Conservation (phyloP, 1,139 yeast species). For the Sugiyamaella sp. region DNA sequence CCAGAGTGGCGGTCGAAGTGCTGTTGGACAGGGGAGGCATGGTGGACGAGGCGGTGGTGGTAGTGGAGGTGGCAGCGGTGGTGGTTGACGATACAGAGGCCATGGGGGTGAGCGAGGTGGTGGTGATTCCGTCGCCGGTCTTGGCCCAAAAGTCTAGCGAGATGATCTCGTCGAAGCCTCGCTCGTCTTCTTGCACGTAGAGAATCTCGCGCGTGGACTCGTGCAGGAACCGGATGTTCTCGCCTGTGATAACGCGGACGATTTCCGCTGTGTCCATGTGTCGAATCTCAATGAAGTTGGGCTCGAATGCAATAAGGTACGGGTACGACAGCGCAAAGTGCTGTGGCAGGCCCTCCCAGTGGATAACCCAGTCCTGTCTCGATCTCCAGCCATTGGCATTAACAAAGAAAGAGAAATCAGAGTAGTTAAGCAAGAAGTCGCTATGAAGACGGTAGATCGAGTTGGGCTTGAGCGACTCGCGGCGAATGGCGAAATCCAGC, state of each 20-base stretch:
- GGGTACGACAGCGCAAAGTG: slow-evolving; percentile 94
- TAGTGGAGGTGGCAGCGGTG: not conserved
- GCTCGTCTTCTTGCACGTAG: slow-evolving; percentile 88
- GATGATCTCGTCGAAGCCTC: slow-evolving; percentile 89
- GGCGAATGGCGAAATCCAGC: slow-evolving; percentile 88
- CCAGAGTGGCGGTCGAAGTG: slow-evolving; percentile 10
- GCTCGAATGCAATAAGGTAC: slow-evolving; percentile 85
- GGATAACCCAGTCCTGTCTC: slow-evolving; percentile 88
- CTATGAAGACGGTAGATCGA: slow-evolving; percentile 89
- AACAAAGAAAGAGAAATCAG: slow-evolving; percentile 92
- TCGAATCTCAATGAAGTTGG: slow-evolving; percentile 86
- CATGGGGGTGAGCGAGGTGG: not conserved
- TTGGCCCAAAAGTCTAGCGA: slow-evolving; percentile 78
- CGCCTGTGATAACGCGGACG: slow-evolving; percentile 90
- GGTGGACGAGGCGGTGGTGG: slow-evolving; percentile 1
- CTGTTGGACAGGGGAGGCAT: slow-evolving; percentile 3
- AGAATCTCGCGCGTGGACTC: slow-evolving; percentile 91
- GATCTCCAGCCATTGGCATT: slow-evolving; percentile 97
- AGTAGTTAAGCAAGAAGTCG: slow-evolving; percentile 83
- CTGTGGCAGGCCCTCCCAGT: slow-evolving; percentile 97
- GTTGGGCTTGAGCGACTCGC: slow-evolving; percentile 83
- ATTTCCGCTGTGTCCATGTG: slow-evolving; percentile 87
- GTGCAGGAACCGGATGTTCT: slow-evolving; percentile 84
- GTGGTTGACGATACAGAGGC: not conserved
- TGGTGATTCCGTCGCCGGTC: slow-evolving; percentile 6